Evolutionary conservation across 768 basidiomycete genomes (phyloP).

Genomic region (Calocybe indica): DNA sequence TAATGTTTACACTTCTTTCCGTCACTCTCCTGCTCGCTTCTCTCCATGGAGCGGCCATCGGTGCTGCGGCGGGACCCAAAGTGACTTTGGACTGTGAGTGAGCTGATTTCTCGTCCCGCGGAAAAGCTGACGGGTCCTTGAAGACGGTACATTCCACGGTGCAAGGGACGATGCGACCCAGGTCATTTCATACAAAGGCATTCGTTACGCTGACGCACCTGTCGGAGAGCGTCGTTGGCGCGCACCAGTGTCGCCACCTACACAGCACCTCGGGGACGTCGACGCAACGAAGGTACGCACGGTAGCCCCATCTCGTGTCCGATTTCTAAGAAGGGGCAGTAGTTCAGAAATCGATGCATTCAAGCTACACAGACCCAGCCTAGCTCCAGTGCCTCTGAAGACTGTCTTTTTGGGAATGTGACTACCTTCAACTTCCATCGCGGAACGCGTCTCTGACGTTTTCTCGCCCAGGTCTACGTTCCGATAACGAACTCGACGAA

Average conservation of each 20-base stretch:
- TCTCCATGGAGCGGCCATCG: no score
- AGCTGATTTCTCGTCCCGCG: no score
- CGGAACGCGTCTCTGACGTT: background rate
- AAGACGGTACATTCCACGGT: constrained; percentile 35
- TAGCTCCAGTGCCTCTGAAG: constrained; percentile 27
- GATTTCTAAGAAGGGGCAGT: no score
- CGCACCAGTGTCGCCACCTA: constrained; percentile 32
- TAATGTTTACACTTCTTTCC: no score
- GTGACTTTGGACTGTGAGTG: no score
- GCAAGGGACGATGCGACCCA: constrained; percentile 20
- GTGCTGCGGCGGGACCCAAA: no score
- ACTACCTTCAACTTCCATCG: background rate
- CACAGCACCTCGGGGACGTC: constrained; percentile 27
- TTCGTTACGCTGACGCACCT: constrained; percentile 39
- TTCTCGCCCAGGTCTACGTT: constrained; percentile 23
- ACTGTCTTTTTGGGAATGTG: constrained; percentile 40
- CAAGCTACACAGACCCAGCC: constrained; percentile 22
- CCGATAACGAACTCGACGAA: constrained; percentile 18
- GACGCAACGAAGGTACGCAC: constrained; percentile 26
- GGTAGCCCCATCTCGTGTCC: no score
- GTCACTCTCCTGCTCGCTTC: no score
- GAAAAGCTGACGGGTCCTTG: no score
- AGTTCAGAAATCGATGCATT: constrained; percentile 32
- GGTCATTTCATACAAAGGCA: constrained; percentile 31
- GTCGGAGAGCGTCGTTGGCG: constrained; percentile 34